These are phyloP conservation scores for Lizanozyma gosingica DNA, from an alignment of 1,139 yeast species.

Conservation along the genomic window DNA sequence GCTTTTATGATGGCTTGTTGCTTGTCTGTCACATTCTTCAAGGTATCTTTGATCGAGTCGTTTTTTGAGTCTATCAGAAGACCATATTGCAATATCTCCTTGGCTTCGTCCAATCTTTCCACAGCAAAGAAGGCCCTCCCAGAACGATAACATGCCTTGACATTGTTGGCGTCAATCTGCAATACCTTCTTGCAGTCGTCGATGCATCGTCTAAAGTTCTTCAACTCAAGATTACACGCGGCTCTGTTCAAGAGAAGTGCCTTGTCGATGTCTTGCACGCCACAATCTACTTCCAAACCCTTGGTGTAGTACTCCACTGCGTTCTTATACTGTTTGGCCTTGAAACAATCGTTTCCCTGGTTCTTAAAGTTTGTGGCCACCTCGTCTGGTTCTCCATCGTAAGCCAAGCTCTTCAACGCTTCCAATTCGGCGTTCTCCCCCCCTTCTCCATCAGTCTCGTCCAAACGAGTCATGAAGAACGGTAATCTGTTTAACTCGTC, in stretches of 20 bases:
- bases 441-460: conserved; percentile 67
- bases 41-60: conserved; percentile 38
- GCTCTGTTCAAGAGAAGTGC: conserved; percentile 77
- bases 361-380: conserved; percentile 81
- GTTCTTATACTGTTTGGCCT: conserved; percentile 56
- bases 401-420: conserved; percentile 85
- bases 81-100: conserved; percentile 59
- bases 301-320: conserved; percentile 76
- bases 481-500: conserved; percentile 79
- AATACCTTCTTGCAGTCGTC: conserved; percentile 78
- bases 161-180: conserved; percentile 52
- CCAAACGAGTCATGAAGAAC: conserved; percentile 86
- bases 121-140: conserved; percentile 72
- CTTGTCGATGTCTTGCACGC: conserved; percentile 43
- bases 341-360: conserved; percentile 88
- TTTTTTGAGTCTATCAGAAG: conserved; percentile 49
- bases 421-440: conserved; percentile 72
- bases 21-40: conserved; percentile 31
- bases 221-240: conserved; percentile 79
- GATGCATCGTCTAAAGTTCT: conserved; percentile 78
- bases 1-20: conserved; percentile 15
- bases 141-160: conserved; percentile 81
- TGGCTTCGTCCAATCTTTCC: conserved; percentile 65
- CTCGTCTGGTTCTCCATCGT: conserved; percentile 93
- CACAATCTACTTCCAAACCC: conserved; percentile 67